phyloP scores from a whole-genome alignment of 1,139 yeast species.

The Magnusiomyces magnusii region DNA sequence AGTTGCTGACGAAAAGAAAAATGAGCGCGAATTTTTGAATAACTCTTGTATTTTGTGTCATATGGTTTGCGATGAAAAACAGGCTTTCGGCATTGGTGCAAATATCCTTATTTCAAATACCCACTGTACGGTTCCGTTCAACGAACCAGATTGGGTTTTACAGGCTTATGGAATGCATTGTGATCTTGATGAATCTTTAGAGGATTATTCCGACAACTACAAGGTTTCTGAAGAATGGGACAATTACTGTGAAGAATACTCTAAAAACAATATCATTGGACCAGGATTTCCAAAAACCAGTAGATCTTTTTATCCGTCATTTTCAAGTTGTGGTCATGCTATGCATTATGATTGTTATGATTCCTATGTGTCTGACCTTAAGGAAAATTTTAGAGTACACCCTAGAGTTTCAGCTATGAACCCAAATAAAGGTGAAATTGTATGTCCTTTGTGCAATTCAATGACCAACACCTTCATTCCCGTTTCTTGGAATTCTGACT shows the following conservation, averaged over 20 bases:
- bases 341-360: constrained; percentile 77
- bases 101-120: constrained; percentile 53
- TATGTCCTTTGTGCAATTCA: constrained; percentile 89
- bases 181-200: constrained; percentile 42
- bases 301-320: constrained; percentile 39
- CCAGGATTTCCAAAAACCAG: constrained; percentile 56
- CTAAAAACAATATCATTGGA: constrained; percentile 46
- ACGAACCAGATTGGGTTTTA: constrained; percentile 56
- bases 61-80: constrained; percentile 62
- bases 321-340: constrained; percentile 90
- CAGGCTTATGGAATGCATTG: constrained; percentile 52
- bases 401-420: not conserved
- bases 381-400: no score
- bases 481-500: constrained; percentile 40
- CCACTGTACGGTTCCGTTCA: constrained; percentile 57
- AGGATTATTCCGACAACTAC: constrained; percentile 26
- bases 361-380: constrained; percentile 36
- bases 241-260: constrained; percentile 33
- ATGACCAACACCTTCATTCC: constrained; percentile 81
- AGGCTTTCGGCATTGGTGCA: constrained; percentile 69
- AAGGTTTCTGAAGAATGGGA: constrained; percentile 33
- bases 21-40: constrained; percentile 66
- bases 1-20: constrained; percentile 32
- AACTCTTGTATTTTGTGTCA: constrained; percentile 85
- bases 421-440: constrained; percentile 55